Evolutionary conservation across 257 asterid genomes (phyloP), one percentile per base, ranked within the genome.

Genomic region (Leptodermis oblonga): DNA sequence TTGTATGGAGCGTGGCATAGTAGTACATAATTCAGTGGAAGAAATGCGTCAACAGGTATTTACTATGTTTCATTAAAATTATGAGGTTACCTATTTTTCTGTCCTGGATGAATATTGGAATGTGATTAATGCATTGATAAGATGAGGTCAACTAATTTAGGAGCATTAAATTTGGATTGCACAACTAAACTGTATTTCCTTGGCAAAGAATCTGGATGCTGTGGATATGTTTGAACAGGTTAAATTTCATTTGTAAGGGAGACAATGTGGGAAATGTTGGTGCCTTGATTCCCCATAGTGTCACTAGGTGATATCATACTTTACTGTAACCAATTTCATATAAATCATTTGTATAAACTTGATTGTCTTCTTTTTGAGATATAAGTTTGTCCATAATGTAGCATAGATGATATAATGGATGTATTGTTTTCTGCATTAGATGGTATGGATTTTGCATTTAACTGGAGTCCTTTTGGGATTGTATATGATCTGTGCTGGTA

Each of bases 41-140:
- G 97, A 92, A 81, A 92, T 92, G 97, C 96, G 95, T 33, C 90
- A 87, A 75, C 95, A 86, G 97, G 97, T 92, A 74, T 31, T 23
- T 10, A 41, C 55, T 20, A 13, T 14, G 33, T 42, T 53, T 4
- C 26, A 4, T 34, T 11, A 23, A 42, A 4, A 22, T n/a, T 13
- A 36, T 9, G 34, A 43, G 26, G 31, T 42, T 55, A 68, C 18
- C 56, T 5, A 5, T 12, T 11, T 15, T 41, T 22, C 5, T 23
- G 8, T 42, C 33, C 15, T 17, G 33, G 12, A 33, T 62, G 34
- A 3, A 20, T 7, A 36, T 34, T 7, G 18, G 30, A 33, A 7
- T 18, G 3, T 7, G 49, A 64, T 64, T 64, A 13, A 43, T 64
- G 25, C 18, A 25, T 43, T 34, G 49, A 18, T 33, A 0, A 4